Base-by-base conservation (phyloP, 139 green algal species). In the Edaphochlamys debaryana region DNA sequence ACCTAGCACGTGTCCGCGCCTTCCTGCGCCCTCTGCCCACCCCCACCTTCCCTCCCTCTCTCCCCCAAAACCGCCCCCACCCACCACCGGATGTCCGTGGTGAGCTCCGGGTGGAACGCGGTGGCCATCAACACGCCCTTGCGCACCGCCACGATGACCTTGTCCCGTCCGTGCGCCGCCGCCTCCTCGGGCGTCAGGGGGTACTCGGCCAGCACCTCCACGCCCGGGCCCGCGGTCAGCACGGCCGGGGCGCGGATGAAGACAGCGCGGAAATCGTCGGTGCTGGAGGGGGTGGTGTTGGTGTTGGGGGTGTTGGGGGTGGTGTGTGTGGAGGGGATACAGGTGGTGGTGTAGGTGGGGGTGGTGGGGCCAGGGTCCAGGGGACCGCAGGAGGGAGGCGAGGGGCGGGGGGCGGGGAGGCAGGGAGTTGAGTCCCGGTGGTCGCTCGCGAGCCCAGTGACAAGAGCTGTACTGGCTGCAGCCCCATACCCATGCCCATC, bases 91-190 rank as follows among this genome's bases (percentile, higher is more conserved):
- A 89, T 63, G 86, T 99, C 96, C 4, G 88, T 91, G 20, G 97
- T 99, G 11, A 99, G 92, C 90, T 99, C 97, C 38, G 97, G 97
- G 83, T 99, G 97, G 89, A 99, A 99, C 4, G 98, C 93, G 6
- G 97, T 99, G 2, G 96, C 97, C 74, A 99, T 84, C 29, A 99
- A 90, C 29, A 92, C 84, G 3, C 89, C 89, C 36, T 90, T 89
- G n/a, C 92, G 84, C 48, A 99, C 97, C 11, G 95, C 97, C 60
- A 99, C 97, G 4, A 93, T 80, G 25, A 98, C 95, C 23, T 37
- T 72, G 9, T 92, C 76, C 32, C 76, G 40, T 3, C 78, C 87
- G 67, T 88, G 77, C 34, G 29, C 6, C 4, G 40, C 64, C 52
- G 22, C 34, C 86, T 98, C 92, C 56, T 94, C 87, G 4, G 75